phyloP scores from a whole-genome alignment of 2,329 filamentous ascomycete species.

The Myotisia sp. region DNA sequence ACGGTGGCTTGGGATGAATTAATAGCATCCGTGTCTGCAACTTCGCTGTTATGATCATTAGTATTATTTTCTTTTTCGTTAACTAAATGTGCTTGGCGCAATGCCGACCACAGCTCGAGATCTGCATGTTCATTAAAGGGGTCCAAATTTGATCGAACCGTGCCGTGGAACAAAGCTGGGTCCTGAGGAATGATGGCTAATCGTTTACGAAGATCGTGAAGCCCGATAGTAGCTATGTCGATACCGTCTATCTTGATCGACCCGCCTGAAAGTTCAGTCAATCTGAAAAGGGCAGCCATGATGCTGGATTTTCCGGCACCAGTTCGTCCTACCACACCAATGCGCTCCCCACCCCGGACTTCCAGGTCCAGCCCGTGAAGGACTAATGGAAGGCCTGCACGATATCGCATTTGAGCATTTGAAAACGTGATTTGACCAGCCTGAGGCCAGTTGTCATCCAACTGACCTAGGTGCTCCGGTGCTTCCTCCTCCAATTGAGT shows the following conservation, averaged over 20 bases:
- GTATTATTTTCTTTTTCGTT: constrained; percentile 33
- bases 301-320: constrained; percentile 35
- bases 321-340: constrained; percentile 35
- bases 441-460: constrained; percentile 68
- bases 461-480: constrained; percentile 57
- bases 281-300: constrained; percentile 33
- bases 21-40: not conserved
- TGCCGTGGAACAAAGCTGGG: constrained; percentile 32
- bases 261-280: constrained; percentile 29
- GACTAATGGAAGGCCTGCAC: constrained; percentile 56
- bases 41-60: constrained; percentile 25
- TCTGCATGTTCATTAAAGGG: constrained; percentile 34
- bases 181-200: constrained; percentile 35
- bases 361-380: constrained; percentile 48
- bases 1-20: constrained; percentile 11
- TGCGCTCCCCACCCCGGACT: constrained; percentile 32
- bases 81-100: constrained; percentile 34
- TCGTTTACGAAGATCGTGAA: constrained; percentile 29
- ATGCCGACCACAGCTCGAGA: constrained; percentile 34
- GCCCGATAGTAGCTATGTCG: constrained; percentile 28
- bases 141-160: constrained; percentile 32
- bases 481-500: constrained; percentile 78
- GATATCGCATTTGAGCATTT: constrained; percentile 66
- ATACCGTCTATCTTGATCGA: constrained; percentile 31
- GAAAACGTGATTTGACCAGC: constrained; percentile 67